Evolutionary conservation across 164 flowering plant species (phyloP).

Genomic region (Berberis vulgaris): DNA sequence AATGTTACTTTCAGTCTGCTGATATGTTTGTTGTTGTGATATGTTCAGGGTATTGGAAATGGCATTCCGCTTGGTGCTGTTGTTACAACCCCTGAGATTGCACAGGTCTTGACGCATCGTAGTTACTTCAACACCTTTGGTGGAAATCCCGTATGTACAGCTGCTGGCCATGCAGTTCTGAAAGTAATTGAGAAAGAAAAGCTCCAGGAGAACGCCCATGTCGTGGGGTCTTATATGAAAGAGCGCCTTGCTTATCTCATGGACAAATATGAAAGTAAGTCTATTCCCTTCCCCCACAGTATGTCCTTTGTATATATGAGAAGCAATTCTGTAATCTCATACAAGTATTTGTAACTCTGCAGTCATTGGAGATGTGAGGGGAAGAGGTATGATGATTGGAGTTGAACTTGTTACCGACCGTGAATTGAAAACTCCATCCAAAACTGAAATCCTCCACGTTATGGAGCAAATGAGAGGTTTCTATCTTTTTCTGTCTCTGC

Average conservation of each 20-base stretch:
- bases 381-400: conserved; percentile 86
- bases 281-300: neutral
- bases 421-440: conserved; percentile 74
- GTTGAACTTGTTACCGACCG: conserved; percentile 90
- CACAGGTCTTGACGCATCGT: conserved; percentile 64
- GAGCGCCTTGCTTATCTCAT: conserved; percentile 53
- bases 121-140: conserved; percentile 92
- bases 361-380: conserved; percentile 97
- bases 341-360: conserved; percentile 5
- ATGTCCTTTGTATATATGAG: neutral
- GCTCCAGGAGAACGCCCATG: conserved; percentile 71
- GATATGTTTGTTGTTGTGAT: conserved; percentile 7
- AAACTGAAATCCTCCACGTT: conserved; percentile 59
- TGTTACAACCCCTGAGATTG: conserved; percentile 92
- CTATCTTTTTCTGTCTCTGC: conserved; percentile 8
- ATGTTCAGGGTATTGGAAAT: conserved; percentile 83
- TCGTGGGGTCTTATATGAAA: conserved; percentile 73
- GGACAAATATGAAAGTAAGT: conserved; percentile 76
- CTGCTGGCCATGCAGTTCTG: conserved; percentile 88
- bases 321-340: neutral
- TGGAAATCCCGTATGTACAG: conserved; percentile 89
- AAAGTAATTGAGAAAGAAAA: conserved; percentile 78
- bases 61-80: conserved; percentile 97
- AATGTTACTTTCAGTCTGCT: neutral
- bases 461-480: conserved; percentile 95